Conservation (phyloP, 805 yeast genomes). For the Metschnikowia similis region DNA sequence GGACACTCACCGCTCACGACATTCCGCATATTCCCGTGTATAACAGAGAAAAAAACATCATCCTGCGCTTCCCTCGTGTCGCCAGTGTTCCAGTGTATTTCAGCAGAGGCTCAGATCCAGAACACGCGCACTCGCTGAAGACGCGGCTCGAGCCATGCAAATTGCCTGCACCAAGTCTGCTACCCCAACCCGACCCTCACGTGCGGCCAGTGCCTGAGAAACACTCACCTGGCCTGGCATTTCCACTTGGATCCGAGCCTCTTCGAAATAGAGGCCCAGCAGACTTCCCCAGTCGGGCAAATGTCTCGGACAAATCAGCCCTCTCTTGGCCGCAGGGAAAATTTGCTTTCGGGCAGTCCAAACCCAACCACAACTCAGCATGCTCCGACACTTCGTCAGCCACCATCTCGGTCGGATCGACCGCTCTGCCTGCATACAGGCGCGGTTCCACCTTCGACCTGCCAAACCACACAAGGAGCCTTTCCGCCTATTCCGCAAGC, state of each 20-base stretch:
- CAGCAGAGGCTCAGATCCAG: neutral
- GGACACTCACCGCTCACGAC: constrained; percentile 14
- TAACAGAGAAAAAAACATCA: constrained; percentile 18
- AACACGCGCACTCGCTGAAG: neutral
- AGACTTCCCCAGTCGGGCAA: neutral
- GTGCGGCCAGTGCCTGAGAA: neutral
- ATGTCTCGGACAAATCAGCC: neutral
- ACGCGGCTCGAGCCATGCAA: neutral
- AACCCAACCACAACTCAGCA: neutral
- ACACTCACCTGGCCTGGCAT: neutral
- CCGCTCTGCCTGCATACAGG: neutral
- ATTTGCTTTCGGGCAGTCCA: neutral
- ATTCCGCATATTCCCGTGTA: constrained; percentile 28
- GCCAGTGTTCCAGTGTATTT: constrained; percentile 3
- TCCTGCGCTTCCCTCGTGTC: constrained; percentile 16
- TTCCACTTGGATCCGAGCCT: neutral
- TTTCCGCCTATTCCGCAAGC: neutral
- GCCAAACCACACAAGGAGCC: neutral
- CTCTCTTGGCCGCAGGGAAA: neutral
- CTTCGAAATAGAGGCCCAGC: neutral
- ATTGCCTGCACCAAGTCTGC: neutral
- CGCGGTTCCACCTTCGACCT: constrained; percentile 2
- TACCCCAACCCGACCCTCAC: no score
- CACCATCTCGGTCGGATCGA: neutral
- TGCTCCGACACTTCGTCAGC: constrained; percentile 1